Evolutionary conservation across 2,329 filamentous ascomycete species (phyloP).

Genomic region (Ophiostoma quercus): DNA sequence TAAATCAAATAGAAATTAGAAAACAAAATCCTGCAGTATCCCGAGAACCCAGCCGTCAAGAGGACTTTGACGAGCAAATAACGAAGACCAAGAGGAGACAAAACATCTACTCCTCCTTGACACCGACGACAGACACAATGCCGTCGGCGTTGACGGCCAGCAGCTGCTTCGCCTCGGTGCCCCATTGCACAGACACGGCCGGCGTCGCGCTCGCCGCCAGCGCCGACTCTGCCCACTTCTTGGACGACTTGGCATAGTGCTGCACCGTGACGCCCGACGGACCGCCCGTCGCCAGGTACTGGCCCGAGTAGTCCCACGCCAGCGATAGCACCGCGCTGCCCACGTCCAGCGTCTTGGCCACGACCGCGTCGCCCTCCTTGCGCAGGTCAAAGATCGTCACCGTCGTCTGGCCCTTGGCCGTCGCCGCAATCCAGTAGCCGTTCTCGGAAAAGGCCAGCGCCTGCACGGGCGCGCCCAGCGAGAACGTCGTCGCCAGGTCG

Average conservation of each 20-base stretch:
- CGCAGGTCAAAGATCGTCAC: slow-evolving; percentile 89
- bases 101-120: slow-evolving; percentile 40
- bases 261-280: slow-evolving; percentile 77
- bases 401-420: slow-evolving; percentile 67
- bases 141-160: slow-evolving; percentile 71
- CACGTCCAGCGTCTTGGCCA: slow-evolving; percentile 79
- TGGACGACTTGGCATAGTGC: slow-evolving; percentile 80
- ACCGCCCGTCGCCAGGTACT: slow-evolving; percentile 81
- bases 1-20: not conserved
- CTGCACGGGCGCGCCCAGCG: slow-evolving; percentile 63
- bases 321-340: slow-evolving; percentile 75
- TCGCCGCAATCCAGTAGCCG: slow-evolving; percentile 88
- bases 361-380: slow-evolving; percentile 77
- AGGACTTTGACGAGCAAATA: slow-evolving; percentile 3
- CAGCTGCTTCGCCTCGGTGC: slow-evolving; percentile 65
- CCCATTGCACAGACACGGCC: slow-evolving; percentile 68
- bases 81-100: not conserved
- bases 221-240: slow-evolving; percentile 71
- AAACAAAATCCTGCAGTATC: slow-evolving; percentile 11
- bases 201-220: slow-evolving; percentile 70
- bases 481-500: slow-evolving; percentile 69
- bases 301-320: slow-evolving; percentile 90
- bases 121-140: slow-evolving; percentile 63
- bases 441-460: slow-evolving; percentile 89
- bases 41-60: slow-evolving; percentile 15